Evolutionary conservation across 352 stramenopile species (phyloP).

Genomic region (Blastocystis sp.): DNA sequence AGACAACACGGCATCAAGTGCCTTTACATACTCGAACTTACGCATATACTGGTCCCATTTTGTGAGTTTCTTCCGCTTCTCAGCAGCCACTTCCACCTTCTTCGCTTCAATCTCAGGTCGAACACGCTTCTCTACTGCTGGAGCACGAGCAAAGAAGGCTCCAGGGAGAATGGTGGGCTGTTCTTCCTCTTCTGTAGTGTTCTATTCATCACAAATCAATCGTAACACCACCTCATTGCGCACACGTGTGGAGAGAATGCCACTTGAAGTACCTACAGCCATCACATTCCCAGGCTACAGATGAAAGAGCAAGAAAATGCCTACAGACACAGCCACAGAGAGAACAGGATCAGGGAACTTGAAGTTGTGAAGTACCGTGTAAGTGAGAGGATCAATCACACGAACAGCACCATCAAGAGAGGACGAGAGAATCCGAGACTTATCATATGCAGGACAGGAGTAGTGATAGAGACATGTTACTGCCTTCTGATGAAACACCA

Average conservation of each 20-base stretch:
- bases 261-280: conserved; percentile 18
- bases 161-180: background rate
- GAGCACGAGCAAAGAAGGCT: background rate
- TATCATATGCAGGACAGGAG: background rate
- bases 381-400: conserved; percentile 35
- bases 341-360: conserved; percentile 61
- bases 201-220: background rate
- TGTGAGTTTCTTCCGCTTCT: background rate
- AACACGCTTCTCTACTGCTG: background rate
- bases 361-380: conserved; percentile 45
- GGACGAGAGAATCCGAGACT: background rate
- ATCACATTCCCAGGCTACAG: conserved; percentile 33
- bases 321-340: conserved; percentile 18
- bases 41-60: conserved; percentile 41
- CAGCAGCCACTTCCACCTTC: conserved; percentile 43
- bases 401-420: conserved; percentile 41
- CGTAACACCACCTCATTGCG: background rate
- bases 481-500: conserved; percentile 38
- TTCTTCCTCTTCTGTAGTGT: conserved; percentile 13
- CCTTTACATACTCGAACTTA: conserved; percentile 56
- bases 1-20: conserved; percentile 36
- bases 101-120: background rate
- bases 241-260: conserved; percentile 42
- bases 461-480: conserved; percentile 25
- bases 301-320: background rate